Percentiles rank a stretch among this genome's conserved stretches.
Evolutionary conservation across 2,329 filamentous ascomycete genomes (phyloP).

Genomic region (Pseudocercospora vitis): DNA sequence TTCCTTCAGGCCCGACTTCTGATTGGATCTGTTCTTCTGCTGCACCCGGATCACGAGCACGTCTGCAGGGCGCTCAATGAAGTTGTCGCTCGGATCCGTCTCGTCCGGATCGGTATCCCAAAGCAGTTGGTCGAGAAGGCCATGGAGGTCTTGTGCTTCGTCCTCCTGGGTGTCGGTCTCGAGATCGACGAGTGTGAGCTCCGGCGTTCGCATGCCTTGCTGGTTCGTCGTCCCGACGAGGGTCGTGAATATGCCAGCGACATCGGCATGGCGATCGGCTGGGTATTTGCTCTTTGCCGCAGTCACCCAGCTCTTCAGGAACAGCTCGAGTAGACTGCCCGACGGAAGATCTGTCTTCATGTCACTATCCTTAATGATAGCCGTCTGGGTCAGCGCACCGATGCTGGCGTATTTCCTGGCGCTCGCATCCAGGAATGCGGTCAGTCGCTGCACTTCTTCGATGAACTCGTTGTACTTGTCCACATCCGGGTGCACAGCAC

Average conservation of each 20-base stretch:
- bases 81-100: constrained; percentile 30
- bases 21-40: constrained; percentile 37
- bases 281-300: constrained; percentile 18
- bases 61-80: constrained; percentile 51
- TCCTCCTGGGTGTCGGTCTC: constrained; percentile 18
- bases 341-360: constrained; percentile 4
- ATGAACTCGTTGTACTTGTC: constrained; percentile 49
- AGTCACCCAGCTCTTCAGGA: constrained; percentile 30
- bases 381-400: constrained; percentile 46
- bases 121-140: constrained; percentile 34
- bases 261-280: constrained; percentile 14
- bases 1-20: constrained; percentile 45
- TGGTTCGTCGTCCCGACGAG: constrained; percentile 27
- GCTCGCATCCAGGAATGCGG: constrained; percentile 61
- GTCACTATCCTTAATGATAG: constrained; percentile 24
- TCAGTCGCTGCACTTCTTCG: constrained; percentile 60
- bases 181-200: constrained; percentile 25
- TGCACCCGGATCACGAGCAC: constrained; percentile 54
- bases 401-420: constrained; percentile 59
- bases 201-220: constrained; percentile 25
- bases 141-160: constrained; percentile 24
- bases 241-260: constrained; percentile 32
- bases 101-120: constrained; percentile 34
- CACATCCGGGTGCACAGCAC: constrained; percentile 31
- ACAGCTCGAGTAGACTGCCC: constrained; percentile 23